phyloP scores from a whole-genome alignment of 495 filamentous ascomycete species.

The Aspergillus homomorphus region DNA sequence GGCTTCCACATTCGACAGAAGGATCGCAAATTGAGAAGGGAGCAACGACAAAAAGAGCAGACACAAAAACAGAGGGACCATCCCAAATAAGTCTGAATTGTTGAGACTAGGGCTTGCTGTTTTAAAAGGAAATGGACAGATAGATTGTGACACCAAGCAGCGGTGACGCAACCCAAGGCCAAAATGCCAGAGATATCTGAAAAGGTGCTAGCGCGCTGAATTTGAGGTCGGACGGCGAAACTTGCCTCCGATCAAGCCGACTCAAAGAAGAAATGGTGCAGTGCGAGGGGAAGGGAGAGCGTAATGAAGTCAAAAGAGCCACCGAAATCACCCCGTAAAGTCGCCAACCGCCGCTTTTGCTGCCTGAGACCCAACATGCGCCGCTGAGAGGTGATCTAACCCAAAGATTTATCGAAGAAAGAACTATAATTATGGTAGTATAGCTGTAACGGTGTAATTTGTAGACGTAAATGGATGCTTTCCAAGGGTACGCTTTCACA shows the following conservation, averaged over 20 bases:
- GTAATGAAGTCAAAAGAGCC: conserved; percentile 23
- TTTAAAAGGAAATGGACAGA: not conserved
- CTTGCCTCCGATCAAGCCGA: conserved; percentile 7
- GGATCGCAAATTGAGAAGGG: conserved; percentile 23
- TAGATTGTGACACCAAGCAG: not conserved
- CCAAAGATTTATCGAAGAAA: conserved; percentile 32
- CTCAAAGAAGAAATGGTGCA: conserved; percentile 14
- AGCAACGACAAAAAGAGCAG: conserved; percentile 21
- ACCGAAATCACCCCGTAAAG: conserved; percentile 27
- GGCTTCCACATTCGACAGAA: conserved; percentile 29
- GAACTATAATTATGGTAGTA: conserved; percentile 10
- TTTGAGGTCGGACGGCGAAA: not conserved
- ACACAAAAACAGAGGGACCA: not conserved
- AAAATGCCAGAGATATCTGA: not conserved
- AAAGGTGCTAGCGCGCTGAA: not conserved
- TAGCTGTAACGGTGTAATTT: conserved; percentile 1
- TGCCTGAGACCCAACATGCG: conserved; percentile 29
- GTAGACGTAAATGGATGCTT: not conserved
- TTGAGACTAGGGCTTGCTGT: not conserved
- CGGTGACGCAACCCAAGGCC: not conserved
- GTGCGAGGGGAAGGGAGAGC: conserved; percentile 10
- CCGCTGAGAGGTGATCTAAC: conserved; percentile 38
- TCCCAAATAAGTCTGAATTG: not conserved
- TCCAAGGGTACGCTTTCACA: not conserved
- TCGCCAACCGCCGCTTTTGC: conserved; percentile 28